Base-by-base conservation (phyloP, 23 red algal genomes). In the Gracilaria gracilis region DNA sequence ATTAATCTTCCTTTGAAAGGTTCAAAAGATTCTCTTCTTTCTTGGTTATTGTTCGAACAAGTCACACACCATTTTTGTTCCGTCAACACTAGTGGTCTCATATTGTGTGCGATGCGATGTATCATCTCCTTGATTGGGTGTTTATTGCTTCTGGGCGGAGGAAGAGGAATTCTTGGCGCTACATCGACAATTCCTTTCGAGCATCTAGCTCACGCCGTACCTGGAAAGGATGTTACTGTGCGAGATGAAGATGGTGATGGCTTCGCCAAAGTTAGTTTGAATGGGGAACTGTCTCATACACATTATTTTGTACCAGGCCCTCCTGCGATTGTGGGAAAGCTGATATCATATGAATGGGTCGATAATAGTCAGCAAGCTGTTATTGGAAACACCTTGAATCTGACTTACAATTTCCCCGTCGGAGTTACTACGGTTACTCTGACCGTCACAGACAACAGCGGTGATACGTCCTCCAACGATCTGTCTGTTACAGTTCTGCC, bases 271-370 rank as follows among this genome's bases (percentile, higher is more conserved):
- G 80, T 93, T 48, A 39, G 65, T 7, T 67, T 93, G 32, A 83
- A 93, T 51, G 89, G 89, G 29, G 76, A 76, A 40, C 47, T 83
- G 32, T 93, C 89, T 27, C 89, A 93, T 36, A 93, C 77, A n/a
- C 89, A 93, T 83, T 93, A 84, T 23, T 93, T 93, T 36, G 42
- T 84, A 31, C 79, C 89, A 40, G 89, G 89, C 21, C 86, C 86
- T 11, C 86, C 86, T 57, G 74, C 74, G 11, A 73, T 89, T 42
- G 74, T 80, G 4, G 89, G 89, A 21, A 72, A 79, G 51, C 66
- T 93, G 9, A 46, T 93, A 5, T 74, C 62, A 6, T 93, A 83
- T 27, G 57, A 67, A 58, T 93, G 89, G 89, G 71, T 48, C 13
- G 70, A 84, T 42, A 84, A 61, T 27, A 83, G 58, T 46, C 54